These are phyloP conservation scores for Nemania serpens DNA, from an alignment of 2,329 filamentous ascomycete species.

Conservation along the genomic window DNA sequence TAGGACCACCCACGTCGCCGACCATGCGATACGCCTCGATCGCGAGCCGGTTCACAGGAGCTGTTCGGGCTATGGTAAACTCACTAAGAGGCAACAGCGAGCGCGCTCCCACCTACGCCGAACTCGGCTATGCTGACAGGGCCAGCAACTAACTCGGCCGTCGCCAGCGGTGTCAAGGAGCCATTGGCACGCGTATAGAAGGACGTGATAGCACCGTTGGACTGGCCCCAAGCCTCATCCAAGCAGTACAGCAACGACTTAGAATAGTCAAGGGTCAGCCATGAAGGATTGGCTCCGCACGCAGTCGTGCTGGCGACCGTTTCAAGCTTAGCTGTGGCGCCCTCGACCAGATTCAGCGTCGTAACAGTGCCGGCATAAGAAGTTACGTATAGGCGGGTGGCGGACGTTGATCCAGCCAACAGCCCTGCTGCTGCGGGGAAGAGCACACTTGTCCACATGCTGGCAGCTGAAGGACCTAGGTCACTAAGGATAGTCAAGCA, in stretches of 20 bases:
- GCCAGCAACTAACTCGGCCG: conserved; percentile 34
- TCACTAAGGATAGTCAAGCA: conserved; percentile 6
- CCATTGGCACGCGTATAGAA: conserved; percentile 51
- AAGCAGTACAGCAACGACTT: conserved; percentile 61
- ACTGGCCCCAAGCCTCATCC: conserved; percentile 55
- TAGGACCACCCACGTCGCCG: not conserved
- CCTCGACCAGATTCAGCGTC: conserved; percentile 49
- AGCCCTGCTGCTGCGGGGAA: conserved; percentile 36
- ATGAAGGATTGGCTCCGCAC: conserved; percentile 62
- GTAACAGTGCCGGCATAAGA: conserved; percentile 55
- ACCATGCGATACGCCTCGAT: not conserved
- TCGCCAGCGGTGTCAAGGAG: conserved; percentile 49
- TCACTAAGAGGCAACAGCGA: conserved; percentile 42
- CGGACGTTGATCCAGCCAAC: conserved; percentile 41
- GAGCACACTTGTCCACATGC: conserved; percentile 37
- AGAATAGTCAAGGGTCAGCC: conserved; percentile 60
- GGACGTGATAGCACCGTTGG: conserved; percentile 35
- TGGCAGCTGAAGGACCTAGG: conserved; percentile 12
- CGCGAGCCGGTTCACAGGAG: conserved; percentile 15
- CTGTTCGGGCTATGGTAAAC: conserved; percentile 26
- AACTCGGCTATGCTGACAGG: conserved; percentile 39
- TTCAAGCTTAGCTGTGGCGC: conserved; percentile 45
- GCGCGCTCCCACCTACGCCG: conserved; percentile 36
- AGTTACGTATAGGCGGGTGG: conserved; percentile 52
- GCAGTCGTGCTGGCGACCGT: conserved; percentile 48